Conservation (phyloP, 2,329 filamentous ascomycete genomes). For the Colletotrichum gigasporum region DNA sequence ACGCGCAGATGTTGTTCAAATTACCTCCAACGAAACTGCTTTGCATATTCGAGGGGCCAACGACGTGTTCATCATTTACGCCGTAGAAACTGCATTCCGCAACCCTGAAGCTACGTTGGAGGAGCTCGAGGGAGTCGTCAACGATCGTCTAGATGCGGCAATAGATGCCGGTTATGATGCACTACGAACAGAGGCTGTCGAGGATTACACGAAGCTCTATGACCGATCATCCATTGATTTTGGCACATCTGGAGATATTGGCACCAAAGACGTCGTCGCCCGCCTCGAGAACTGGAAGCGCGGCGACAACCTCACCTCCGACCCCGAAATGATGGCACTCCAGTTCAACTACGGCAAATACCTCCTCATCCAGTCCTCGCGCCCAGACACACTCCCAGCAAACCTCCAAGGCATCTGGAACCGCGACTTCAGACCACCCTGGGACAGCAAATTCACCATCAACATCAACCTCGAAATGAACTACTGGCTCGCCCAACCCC, state of each 20-base stretch:
- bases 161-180: not conserved
- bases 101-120: not conserved
- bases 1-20: not conserved
- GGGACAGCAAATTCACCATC: constrained; percentile 60
- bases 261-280: constrained; percentile 16
- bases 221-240: constrained; percentile 27
- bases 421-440: constrained; percentile 49
- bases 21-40: constrained; percentile 16
- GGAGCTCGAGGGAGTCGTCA: not conserved
- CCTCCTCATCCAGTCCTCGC: constrained; percentile 43
- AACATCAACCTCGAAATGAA: constrained; percentile 65
- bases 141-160: not conserved
- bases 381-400: constrained; percentile 36
- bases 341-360: constrained; percentile 46
- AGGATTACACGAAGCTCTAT: constrained; percentile 27
- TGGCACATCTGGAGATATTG: constrained; percentile 24
- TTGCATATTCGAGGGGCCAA: constrained; percentile 19
- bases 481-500: constrained; percentile 53
- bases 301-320: constrained; percentile 1
- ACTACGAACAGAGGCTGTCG: not conserved
- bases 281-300: not conserved
- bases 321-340: constrained; percentile 38
- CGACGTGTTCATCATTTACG: constrained; percentile 32
- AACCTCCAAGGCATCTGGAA: constrained; percentile 58
- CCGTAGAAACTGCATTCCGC: constrained; percentile 1